Evolutionary conservation across 2,329 filamentous ascomycete genomes (phyloP), one percentile per base, ranked within the genome.

Genomic region (Blastomyces parvus): DNA sequence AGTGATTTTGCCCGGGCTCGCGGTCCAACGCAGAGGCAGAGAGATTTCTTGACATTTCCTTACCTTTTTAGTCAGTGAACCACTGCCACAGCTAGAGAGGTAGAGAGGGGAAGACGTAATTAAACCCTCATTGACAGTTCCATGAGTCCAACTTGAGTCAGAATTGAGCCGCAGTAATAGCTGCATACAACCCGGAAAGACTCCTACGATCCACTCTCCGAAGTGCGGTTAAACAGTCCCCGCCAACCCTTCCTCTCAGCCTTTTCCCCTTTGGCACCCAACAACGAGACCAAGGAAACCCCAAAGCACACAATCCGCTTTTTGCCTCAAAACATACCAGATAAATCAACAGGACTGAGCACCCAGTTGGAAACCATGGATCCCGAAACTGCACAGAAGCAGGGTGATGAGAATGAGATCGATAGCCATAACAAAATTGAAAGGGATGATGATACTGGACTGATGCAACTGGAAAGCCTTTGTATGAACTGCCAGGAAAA

Each of bases 401-500:
- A 46, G 17, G 22, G 33, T 30, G 40, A 44, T 27, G 27, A 44
- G 13, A 27, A 42, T 30, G 33, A 63, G 48, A 44, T 8, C 1
- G 56, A 60, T 19, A 30, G 46, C 30, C 38, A 40, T 19, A 55
- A 59, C 13, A 55, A n/a, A 61, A 73, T 76, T 17, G 73, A 77
- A 64, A 69, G 68, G 53, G 68, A 77, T 63, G 75, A 78, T 36
- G 76, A 77, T 48, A 74, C 71, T n/a, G 78, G 77, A 44, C 69
- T 79, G 5, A 77, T 79, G 68, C 70, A 76, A 59, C 68, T 81
- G 27, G 88, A 92, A 76, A 90, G 88, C 67, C 81, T 93, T 27
- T 93, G 89, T 80, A 92, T 93, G 89, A 91, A 90, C 79, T 93
- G 89, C 77, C 84, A 87, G 69, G 81, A 91, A 69, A 89, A 91